Evolutionary conservation across 2,329 filamentous ascomycete genomes (phyloP), one percentile per base, ranked within the genome.

Genomic region (Ceratocystis cacaofunesta): DNA sequence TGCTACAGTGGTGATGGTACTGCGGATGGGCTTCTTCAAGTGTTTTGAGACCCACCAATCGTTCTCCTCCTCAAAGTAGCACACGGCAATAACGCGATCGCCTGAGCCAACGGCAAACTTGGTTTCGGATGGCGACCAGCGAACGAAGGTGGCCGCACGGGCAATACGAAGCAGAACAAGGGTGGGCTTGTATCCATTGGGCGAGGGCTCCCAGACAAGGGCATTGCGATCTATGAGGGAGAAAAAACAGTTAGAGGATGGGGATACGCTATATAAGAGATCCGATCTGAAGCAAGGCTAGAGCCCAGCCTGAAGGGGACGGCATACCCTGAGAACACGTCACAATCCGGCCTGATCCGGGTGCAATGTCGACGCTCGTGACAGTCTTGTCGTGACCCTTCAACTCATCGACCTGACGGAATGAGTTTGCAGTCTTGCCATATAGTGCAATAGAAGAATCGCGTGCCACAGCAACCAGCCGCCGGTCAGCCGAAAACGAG

Each of bases 31-130:
- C 83, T 97, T 99, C 85, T 97, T 97, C 73, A 99, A 78, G 77
- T 99, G 94, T 82, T 99, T 99, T 46, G 92, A 96, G 52, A 99
- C 92, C 94, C 94, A 99, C 94, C 94, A 99, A 79, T 99, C 92
- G 77, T 99, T 96, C 77, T 99, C 94, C 75, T 96, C 90, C 74
- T 99, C 94, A 71, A 99, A 99, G 79, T 97, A 97, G 81, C 94
- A 99, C 71, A 97, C 84, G 50, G 94, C 91, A 72, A 99, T 96
- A 69, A 96, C 88, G 69, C 94, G 87, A 71, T 96, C 94, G 68
- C 94, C 94, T 32, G 92, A 96, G 68, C 94, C 94, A 30, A 97
- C 94, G 64, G 94, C 94, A 75, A 99, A 99, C 77, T 99, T 99
- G 74, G 86, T 88, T 80, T 99, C 94, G 25, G 89, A 92, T 2